A percentile compares a stretch with the other conserved stretches of the same genome.
phyloP scores from a whole-genome alignment of 371 early-diverging fungal genomes.

The Circinella minor region DNA sequence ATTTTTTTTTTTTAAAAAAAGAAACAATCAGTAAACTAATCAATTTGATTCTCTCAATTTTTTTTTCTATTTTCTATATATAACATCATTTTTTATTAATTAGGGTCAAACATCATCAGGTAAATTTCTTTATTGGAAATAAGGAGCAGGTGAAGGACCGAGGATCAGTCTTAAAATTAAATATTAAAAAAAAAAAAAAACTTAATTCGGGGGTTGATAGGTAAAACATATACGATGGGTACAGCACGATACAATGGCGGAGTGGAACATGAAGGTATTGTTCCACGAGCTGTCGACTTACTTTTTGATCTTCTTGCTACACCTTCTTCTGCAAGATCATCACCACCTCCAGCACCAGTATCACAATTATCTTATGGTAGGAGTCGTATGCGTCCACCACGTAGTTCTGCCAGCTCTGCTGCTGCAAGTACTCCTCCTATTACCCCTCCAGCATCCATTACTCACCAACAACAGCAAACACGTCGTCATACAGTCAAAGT shows the following conservation, averaged over 20 bases:
- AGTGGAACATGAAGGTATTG: constrained; percentile 74
- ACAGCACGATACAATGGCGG: constrained; percentile 78
- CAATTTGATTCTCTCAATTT: no score
- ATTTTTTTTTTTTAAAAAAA: no score
- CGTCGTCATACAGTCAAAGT: constrained; percentile 55
- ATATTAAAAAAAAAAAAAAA: no score
- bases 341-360: constrained; percentile 22
- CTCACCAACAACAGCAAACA: constrained; percentile 4
- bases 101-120: constrained; percentile 94
- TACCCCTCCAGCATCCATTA: constrained; percentile 4
- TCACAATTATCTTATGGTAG: constrained; percentile 10
- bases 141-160: background rate
- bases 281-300: constrained; percentile 86
- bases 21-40: no score
- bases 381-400: constrained; percentile 16
- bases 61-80: no score
- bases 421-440: constrained; percentile 5
- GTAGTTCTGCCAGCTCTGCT: background rate
- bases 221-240: constrained; percentile 99
- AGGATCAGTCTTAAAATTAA: background rate
- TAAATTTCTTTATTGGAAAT: background rate
- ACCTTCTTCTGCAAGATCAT: constrained; percentile 21
- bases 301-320: constrained; percentile 65
- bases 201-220: background rate
- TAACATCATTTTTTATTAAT: background rate